A percentile compares a stretch with the other conserved stretches of the same genome.
Conservation (phyloP, 2,329 filamentous ascomycete genomes). For the Clonostachys solani region DNA sequence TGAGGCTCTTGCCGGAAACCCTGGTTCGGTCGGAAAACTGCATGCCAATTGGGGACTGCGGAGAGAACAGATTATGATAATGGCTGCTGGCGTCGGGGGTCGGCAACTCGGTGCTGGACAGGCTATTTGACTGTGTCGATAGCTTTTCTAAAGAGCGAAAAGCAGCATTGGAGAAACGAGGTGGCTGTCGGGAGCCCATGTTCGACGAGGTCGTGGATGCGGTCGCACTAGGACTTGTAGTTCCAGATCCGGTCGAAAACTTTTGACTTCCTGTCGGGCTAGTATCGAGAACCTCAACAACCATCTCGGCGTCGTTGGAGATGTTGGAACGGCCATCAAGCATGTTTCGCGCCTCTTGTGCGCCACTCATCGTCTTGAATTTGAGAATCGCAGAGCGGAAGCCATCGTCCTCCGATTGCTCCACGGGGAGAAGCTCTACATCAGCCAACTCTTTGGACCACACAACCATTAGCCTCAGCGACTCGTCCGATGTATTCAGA, state of each 20-base stretch:
- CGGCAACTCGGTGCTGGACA: slow-evolving; percentile 19
- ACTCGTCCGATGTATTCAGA: slow-evolving; percentile 46
- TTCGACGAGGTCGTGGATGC: slow-evolving; percentile 29
- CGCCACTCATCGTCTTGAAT: slow-evolving; percentile 48
- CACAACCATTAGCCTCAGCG: slow-evolving; percentile 51
- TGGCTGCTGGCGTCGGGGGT: slow-evolving; percentile 7
- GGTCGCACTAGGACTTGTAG: slow-evolving; percentile 9
- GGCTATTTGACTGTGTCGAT: slow-evolving; percentile 42
- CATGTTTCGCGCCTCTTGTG: slow-evolving; percentile 51
- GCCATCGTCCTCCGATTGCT: slow-evolving; percentile 43
- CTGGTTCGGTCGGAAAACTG: slow-evolving; percentile 58
- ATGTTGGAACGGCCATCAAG: slow-evolving; percentile 51
- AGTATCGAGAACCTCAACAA: slow-evolving; percentile 49
- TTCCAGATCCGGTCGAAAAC: slow-evolving; percentile 8
- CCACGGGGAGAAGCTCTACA: slow-evolving; percentile 44
- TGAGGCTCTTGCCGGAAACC: slow-evolving; percentile 65
- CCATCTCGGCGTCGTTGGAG: slow-evolving; percentile 44
- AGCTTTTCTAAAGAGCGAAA: slow-evolving; percentile 60
- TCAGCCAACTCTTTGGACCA: slow-evolving; percentile 52
- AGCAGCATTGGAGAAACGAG: slow-evolving; percentile 52
- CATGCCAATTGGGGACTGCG: slow-evolving; percentile 69
- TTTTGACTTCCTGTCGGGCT: background rate
- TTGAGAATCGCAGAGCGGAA: slow-evolving; percentile 47
- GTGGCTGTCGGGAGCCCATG: slow-evolving; percentile 43
- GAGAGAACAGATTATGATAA: slow-evolving; percentile 61